Conservation (phyloP, 208 protist species). For the Entamoeba histolytica region DNA sequence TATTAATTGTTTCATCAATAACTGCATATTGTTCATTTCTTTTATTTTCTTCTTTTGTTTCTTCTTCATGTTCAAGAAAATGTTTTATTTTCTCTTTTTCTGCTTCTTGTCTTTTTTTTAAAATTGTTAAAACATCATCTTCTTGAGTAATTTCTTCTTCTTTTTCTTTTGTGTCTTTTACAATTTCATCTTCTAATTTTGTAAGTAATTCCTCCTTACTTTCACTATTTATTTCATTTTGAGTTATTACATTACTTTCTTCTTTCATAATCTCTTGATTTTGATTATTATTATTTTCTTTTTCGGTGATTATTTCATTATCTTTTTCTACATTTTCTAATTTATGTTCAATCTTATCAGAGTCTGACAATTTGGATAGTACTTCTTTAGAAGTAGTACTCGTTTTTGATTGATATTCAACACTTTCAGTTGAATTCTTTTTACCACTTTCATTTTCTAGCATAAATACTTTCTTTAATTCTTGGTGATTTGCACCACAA, state of each 20-base stretch:
- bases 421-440: too few relatives aligned
- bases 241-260: too few relatives aligned
- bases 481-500: not conserved
- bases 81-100: not conserved
- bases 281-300: too few relatives aligned
- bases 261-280: too few relatives aligned
- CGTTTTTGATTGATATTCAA: too few relatives aligned
- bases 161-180: not conserved
- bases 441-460: too few relatives aligned
- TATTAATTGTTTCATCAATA: not conserved
- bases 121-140: not conserved
- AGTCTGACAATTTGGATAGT: too few relatives aligned
- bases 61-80: not conserved
- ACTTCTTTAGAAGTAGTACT: too few relatives aligned
- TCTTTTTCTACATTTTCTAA: too few relatives aligned
- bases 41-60: not conserved
- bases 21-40: not conserved
- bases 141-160: not conserved
- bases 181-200: not conserved
- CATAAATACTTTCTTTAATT: not conserved
- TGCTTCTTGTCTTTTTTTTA: not conserved
- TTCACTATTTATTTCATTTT: too few relatives aligned
- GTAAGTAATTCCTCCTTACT: not conserved
- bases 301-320: too few relatives aligned
- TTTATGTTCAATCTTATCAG: too few relatives aligned